Conservation (phyloP, 1,139 yeast genomes). For the Saccharomyces hybrid region DNA sequence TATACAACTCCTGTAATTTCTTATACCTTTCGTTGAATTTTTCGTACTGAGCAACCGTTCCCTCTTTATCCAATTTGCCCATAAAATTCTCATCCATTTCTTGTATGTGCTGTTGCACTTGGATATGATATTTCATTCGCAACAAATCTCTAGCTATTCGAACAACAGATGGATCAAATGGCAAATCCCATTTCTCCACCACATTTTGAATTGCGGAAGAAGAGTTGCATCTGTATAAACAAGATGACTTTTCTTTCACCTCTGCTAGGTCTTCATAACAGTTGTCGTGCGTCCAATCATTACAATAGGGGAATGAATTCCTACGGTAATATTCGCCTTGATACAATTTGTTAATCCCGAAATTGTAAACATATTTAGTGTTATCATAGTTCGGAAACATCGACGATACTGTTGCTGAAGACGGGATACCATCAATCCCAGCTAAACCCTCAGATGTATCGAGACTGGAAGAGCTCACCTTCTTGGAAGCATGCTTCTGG, state of each 20-base stretch:
- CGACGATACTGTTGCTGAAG: slow-evolving; percentile 22
- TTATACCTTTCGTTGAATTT: slow-evolving; percentile 11
- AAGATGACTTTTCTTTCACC: neutral
- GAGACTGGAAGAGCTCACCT: neutral
- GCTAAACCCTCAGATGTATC: neutral
- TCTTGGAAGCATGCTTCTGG: neutral
- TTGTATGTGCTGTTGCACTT: slow-evolving; percentile 7
- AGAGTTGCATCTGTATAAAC: slow-evolving; percentile 33
- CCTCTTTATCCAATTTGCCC: slow-evolving; percentile 6
- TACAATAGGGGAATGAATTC: slow-evolving; percentile 18
- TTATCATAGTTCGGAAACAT: slow-evolving; percentile 27
- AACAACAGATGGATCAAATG: slow-evolving; percentile 31
- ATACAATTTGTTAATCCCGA: slow-evolving; percentile 18
- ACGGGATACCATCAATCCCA: slow-evolving; percentile 1
- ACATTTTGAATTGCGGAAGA: slow-evolving; percentile 40
- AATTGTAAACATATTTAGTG: slow-evolving; percentile 13
- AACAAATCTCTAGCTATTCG: slow-evolving; percentile 27
- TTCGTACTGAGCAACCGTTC: neutral
- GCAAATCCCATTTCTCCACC: slow-evolving; percentile 31
- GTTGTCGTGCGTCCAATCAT: slow-evolving; percentile 6
- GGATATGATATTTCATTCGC: slow-evolving; percentile 6
- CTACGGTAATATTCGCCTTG: slow-evolving; percentile 21
- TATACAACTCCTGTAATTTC: slow-evolving; percentile 14
- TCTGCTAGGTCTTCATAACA: slow-evolving; percentile 1
- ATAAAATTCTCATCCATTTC: slow-evolving; percentile 10